Percentiles rank a stretch among this genome's conserved stretches.
phyloP scores from a whole-genome alignment of 2,329 filamentous ascomycete genomes.

The Alternaria conjuncta region DNA sequence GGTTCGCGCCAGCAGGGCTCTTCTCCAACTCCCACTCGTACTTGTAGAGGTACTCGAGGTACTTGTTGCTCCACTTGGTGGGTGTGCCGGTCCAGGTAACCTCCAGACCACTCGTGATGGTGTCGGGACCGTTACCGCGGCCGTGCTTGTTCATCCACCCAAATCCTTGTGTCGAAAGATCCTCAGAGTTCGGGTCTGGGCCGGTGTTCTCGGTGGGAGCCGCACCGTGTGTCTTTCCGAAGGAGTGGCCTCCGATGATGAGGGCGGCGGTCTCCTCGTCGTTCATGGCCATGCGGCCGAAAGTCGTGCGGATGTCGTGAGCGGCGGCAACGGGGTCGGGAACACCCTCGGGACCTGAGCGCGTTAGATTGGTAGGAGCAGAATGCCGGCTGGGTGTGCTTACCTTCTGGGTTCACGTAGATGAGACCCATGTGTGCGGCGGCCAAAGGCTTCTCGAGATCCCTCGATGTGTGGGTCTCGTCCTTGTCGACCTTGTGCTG shows the following conservation, averaged over 20 bases:
- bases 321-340: slow-evolving; percentile 74
- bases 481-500: slow-evolving; percentile 39
- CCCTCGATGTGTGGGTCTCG: slow-evolving; percentile 57
- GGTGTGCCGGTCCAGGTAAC: slow-evolving; percentile 81
- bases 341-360: slow-evolving; percentile 69
- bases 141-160: slow-evolving; percentile 73
- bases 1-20: slow-evolving; percentile 76
- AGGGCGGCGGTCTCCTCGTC: slow-evolving; percentile 82
- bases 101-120: slow-evolving; percentile 78
- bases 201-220: slow-evolving; percentile 69
- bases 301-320: slow-evolving; percentile 75
- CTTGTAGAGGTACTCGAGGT: slow-evolving; percentile 77
- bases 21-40: slow-evolving; percentile 79
- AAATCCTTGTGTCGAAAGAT: slow-evolving; percentile 70
- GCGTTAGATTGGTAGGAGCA: slow-evolving; percentile 1
- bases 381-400: neutral
- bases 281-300: slow-evolving; percentile 82
- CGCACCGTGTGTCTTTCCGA: slow-evolving; percentile 83
- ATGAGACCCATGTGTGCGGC: slow-evolving; percentile 79
- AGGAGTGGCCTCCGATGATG: slow-evolving; percentile 78
- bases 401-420: slow-evolving; percentile 76
- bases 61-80: slow-evolving; percentile 76
- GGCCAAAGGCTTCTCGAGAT: slow-evolving; percentile 71
- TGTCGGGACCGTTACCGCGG: slow-evolving; percentile 71
- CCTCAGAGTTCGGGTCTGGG: slow-evolving; percentile 69